Conservation (phyloP, 1,284 basidiomycete species). For the Leccinum laetum region DNA sequence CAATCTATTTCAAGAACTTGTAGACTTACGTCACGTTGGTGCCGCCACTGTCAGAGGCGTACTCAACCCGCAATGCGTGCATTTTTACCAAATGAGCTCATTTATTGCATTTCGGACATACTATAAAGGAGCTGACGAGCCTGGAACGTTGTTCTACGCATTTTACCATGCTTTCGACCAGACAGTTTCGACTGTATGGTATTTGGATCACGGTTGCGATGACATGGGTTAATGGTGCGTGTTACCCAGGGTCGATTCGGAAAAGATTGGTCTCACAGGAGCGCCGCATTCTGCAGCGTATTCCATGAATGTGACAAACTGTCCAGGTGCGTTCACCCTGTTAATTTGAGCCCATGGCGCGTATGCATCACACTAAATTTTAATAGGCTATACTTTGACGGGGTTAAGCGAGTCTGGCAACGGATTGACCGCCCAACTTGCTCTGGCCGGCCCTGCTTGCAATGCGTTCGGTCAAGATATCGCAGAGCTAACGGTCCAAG, state of each 20-base stretch:
- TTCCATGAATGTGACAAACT: slow-evolving; percentile 24
- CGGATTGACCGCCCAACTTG: slow-evolving; percentile 59
- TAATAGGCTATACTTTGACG: slow-evolving; percentile 51
- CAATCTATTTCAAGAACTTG: no score
- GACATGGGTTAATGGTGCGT: slow-evolving; percentile 9
- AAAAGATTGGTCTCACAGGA: background rate
- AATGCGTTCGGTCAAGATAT: slow-evolving; percentile 74
- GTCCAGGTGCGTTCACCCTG: slow-evolving; percentile 20
- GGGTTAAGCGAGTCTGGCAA: slow-evolving; percentile 42
- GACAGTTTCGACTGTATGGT: slow-evolving; percentile 1
- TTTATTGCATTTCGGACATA: background rate
- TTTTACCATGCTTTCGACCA: background rate
- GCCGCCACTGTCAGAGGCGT: background rate
- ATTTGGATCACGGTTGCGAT: background rate
- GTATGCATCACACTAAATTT: background rate
- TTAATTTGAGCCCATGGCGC: background rate
- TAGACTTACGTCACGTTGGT: background rate
- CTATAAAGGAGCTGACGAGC: slow-evolving; percentile 2
- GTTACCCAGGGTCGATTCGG: background rate
- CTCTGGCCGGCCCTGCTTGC: slow-evolving; percentile 60
- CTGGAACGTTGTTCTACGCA: no score
- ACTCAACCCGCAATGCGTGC: background rate
- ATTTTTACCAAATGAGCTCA: background rate
- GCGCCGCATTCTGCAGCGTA: slow-evolving; percentile 6
- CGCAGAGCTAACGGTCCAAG: slow-evolving; percentile 57